Conservation (phyloP, 805 yeast genomes). For the Candida nemodendra region DNA sequence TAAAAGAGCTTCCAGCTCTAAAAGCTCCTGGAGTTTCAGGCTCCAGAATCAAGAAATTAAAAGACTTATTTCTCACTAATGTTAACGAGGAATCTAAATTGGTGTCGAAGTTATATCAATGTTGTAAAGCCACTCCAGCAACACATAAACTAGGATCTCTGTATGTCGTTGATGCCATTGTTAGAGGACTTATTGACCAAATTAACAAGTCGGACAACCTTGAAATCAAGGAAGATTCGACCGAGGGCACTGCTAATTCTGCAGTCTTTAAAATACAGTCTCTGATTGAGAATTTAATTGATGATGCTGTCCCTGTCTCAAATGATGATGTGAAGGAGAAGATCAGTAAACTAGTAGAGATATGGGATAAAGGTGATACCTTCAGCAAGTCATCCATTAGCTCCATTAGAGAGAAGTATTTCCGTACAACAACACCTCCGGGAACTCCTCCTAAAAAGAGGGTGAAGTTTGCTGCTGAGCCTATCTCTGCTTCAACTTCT, state of each 20-base stretch:
- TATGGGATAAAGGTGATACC: slow-evolving; percentile 86
- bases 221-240: slow-evolving; percentile 46
- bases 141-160: slow-evolving; percentile 87
- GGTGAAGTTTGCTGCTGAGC: slow-evolving; percentile 28
- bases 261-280: slow-evolving; percentile 67
- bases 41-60: slow-evolving; percentile 83
- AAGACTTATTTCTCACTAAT: slow-evolving; percentile 72
- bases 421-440: slow-evolving; percentile 68
- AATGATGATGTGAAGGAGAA: slow-evolving; percentile 63
- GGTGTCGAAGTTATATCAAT: slow-evolving; percentile 56
- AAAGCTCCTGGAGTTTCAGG: slow-evolving; percentile 95
- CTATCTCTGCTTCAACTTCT: slow-evolving; percentile 19
- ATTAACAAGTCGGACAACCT: slow-evolving; percentile 60
- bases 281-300: slow-evolving; percentile 60
- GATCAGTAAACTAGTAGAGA: slow-evolving; percentile 79
- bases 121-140: slow-evolving; percentile 70
- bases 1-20: slow-evolving; percentile 52
- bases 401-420: slow-evolving; percentile 57
- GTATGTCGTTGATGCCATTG: slow-evolving; percentile 90
- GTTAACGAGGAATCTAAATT: slow-evolving; percentile 50
- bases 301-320: slow-evolving; percentile 58
- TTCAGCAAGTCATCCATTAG: slow-evolving; percentile 59
- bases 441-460: slow-evolving; percentile 54
- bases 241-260: slow-evolving; percentile 71
- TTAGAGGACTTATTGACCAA: slow-evolving; percentile 73